Conservation (phyloP, 2,329 filamentous ascomycete species). For the Davidsoniella neocaledoniae region DNA sequence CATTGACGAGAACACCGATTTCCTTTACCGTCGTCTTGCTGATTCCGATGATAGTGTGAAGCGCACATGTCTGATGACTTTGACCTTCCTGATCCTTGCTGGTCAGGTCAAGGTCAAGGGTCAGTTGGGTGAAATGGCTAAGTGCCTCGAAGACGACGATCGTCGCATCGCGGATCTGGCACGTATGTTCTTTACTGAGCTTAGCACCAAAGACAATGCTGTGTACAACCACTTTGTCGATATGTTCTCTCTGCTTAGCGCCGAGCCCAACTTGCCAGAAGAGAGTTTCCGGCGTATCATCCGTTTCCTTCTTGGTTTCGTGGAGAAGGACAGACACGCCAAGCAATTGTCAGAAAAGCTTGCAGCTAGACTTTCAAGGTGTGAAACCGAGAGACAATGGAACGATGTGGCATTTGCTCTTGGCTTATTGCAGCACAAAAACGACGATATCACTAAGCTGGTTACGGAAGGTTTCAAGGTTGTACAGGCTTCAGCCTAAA, state of each 20-base stretch:
- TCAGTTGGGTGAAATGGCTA: slow-evolving; percentile 96
- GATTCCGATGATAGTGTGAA: slow-evolving; percentile 83
- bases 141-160: slow-evolving; percentile 93
- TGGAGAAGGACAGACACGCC: slow-evolving; percentile 98
- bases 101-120: slow-evolving; percentile 99
- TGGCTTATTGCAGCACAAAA: slow-evolving; percentile 79
- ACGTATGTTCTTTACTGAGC: slow-evolving; percentile 95
- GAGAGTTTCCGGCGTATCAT: slow-evolving; percentile 75
- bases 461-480: slow-evolving; percentile 62
- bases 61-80: slow-evolving; percentile 92
- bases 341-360: slow-evolving; percentile 88
- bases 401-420: slow-evolving; percentile 91
- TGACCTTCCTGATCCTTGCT: slow-evolving; percentile 91
- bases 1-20: slow-evolving; percentile 98
- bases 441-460: slow-evolving; percentile 69
- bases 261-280: slow-evolving; percentile 65
- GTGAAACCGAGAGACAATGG: slow-evolving; percentile 90
- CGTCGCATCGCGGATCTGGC: slow-evolving; percentile 85
- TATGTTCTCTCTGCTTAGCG: slow-evolving; percentile 88
- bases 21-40: slow-evolving; percentile 82
- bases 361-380: slow-evolving; percentile 66
- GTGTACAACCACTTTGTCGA: slow-evolving; percentile 99
- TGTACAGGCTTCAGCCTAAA: slow-evolving; percentile 42
- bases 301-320: slow-evolving; percentile 85
- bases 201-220: slow-evolving; percentile 95